These are phyloP conservation scores for Nicotiana undulata DNA, from an alignment of 257 asterid species.

Conservation along the genomic window DNA sequence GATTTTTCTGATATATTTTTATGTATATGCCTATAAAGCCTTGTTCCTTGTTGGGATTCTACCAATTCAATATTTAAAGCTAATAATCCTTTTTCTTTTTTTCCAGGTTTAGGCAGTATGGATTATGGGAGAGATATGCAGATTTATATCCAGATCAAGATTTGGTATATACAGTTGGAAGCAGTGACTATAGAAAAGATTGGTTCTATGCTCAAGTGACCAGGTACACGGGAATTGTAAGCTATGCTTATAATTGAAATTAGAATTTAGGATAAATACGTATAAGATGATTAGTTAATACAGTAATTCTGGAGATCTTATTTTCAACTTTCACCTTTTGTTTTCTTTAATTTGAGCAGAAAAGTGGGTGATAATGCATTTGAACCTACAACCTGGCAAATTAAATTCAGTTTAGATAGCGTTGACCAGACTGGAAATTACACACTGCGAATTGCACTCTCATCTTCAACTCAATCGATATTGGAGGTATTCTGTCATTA, in stretches of 20 bases:
- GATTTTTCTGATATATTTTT: neutral
- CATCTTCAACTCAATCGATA: conserved; percentile 56
- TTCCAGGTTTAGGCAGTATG: conserved; percentile 78
- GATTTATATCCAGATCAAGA: conserved; percentile 58
- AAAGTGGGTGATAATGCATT: conserved; percentile 42
- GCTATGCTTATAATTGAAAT: neutral
- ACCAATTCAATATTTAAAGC: neutral
- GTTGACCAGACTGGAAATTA: conserved; percentile 37
- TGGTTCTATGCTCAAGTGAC: conserved; percentile 75
- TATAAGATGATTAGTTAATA: neutral
- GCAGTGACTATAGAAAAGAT: conserved; percentile 53
- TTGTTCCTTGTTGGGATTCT: neutral
- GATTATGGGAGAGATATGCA: conserved; percentile 81
- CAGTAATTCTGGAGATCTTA: neutral
- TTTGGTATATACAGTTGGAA: conserved; percentile 61
- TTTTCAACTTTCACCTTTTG: neutral
- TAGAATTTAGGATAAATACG: neutral
- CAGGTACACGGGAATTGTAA: conserved; percentile 7
- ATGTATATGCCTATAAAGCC: neutral
- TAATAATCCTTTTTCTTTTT: neutral
- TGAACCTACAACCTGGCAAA: conserved; percentile 66
- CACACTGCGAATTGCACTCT: conserved; percentile 53
- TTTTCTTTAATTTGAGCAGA: conserved; percentile 24
- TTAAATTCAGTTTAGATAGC: conserved; percentile 41
- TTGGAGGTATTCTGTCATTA: conserved; percentile 41